Evolutionary conservation across 2,329 filamentous ascomycete genomes (phyloP).

Genomic region (Cordyceps tenuipes): DNA sequence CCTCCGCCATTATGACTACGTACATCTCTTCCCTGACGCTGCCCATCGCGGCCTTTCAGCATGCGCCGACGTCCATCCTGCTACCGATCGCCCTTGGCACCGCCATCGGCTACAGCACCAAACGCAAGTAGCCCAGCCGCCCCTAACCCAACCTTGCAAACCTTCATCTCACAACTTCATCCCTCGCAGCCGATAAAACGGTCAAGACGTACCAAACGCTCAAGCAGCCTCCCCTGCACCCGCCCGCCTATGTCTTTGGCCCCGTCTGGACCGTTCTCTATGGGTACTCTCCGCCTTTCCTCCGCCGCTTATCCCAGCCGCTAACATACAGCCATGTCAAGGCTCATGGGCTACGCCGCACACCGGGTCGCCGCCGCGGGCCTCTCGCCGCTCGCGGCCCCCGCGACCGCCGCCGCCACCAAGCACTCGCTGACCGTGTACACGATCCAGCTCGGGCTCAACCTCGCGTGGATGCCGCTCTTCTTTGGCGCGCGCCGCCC

Average conservation of each 20-base stretch:
- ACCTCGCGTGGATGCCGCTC: conserved; percentile 84
- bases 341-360: conserved; percentile 79
- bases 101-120: conserved; percentile 60
- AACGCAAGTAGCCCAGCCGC: conserved; percentile 41
- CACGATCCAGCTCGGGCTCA: conserved; percentile 75
- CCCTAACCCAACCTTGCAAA: not conserved
- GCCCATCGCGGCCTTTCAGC: conserved; percentile 61
- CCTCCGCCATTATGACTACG: conserved; percentile 54
- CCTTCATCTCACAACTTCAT: not conserved
- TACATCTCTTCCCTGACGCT: conserved; percentile 72
- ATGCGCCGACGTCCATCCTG: conserved; percentile 64
- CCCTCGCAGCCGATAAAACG: conserved; percentile 42
- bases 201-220: conserved; percentile 56
- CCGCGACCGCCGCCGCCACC: conserved; percentile 48
- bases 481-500: conserved; percentile 77
- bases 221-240: conserved; percentile 58
- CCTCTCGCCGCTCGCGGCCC: conserved; percentile 46
- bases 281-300: conserved; percentile 29
- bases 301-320: conserved; percentile 1
- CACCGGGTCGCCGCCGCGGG: conserved; percentile 65
- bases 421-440: conserved; percentile 71
- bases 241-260: conserved; percentile 54
- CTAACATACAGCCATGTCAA: conserved; percentile 14
- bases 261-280: conserved; percentile 62
- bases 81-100: conserved; percentile 67